Base-by-base conservation (phyloP, 2,329 filamentous ascomycete species). In the Stagonosporopsis tanaceti region DNA sequence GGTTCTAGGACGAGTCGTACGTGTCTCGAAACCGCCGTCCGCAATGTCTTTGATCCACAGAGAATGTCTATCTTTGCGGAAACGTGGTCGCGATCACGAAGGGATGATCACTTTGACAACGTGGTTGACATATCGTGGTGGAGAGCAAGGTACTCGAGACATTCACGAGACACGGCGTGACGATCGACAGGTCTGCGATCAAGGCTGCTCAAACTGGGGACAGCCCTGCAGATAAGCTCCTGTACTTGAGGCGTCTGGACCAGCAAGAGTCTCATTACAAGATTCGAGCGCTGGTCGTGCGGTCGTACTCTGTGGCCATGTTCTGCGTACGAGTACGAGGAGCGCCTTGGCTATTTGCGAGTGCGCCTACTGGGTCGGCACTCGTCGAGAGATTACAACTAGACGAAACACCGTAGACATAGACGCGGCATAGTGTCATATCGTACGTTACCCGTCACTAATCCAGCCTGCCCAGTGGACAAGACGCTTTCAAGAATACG, bases 381-480 rank as follows among this genome's bases (percentile, higher is more conserved):
- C 25, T 40, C 17, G 27, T 6, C 11, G 6, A 12, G 27, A 24
- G 15, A 17, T 12, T 37, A 24, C 34, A 28, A 20, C 12, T 15
- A 20, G 4, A 30, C 4, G 24, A 22, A 24, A 32, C 30, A 17
- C 14, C 32, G 24, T 30, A 42, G 20, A n/a, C 30, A 15, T 34
- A 11, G 25, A 24, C 28, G 22, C 27, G 17, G 39, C 28, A 25
- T 32, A 12, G 37, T 22, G 3, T 22, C 37, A 11, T 12, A 39
- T 44, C 27, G 20, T 24, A 9, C 4, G 25, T 17, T 1, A 20
- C 15, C 37, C 25, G 22, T 17, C 8, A 3, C 12, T 17, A 30
- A 53, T 35, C 53, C 41, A 47, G 40, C 55, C 47, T 60, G 60
- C 60, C 60, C 42, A 66, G 58, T 48, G 14, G 24, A 55, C 45